Base-by-base conservation (phyloP, 352 stramenopile genomes). In the Saprolegnia parasitica region DNA sequence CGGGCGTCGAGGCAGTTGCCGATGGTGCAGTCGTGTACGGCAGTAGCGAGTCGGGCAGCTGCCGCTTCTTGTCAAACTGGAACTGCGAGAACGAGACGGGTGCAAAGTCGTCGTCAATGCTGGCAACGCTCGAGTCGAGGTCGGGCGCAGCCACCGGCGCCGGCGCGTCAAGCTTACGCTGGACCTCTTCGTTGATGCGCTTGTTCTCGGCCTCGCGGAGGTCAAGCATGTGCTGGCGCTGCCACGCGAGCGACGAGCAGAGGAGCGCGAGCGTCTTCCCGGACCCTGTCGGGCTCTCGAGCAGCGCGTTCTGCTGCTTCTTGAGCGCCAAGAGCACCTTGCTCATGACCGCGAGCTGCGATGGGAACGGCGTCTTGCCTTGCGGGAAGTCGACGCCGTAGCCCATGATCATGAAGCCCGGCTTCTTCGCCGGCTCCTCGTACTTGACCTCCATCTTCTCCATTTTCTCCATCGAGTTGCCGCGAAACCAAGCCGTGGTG, bases 291-390 rank as follows among this genome's bases (percentile, higher is more conserved):
- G 87, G 88, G 15, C 84, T 93, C 74, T 96, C 88, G 24, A 96
- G 74, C 58, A 96, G 74, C 54, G 88, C 88, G 63, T 96, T 89
- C 65, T 95, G 83, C 11, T 78, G 46, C 35, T 74, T 88, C 71
- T 95, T 93, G 47, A 96, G 77, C 52, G 88, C 87, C 40, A 83
- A 68, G 42, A 96, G 67, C 63, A 93, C 85, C 55, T 93, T 93
- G 75, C 80, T 93, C 88, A 96, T 96, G 42, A 96, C 86, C 1
- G 84, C 86, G 32, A 96, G 72, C 67, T 96, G 87, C 47, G 87
- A 84, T 3, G 87, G 86, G 68, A 96, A 96, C 61, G 87, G 87
- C 67, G 77, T 77, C 77, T 94, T 96, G 65, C 84, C 86, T 15
- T 74, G 72, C 0, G 87, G 84, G 68, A 96, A 96, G 42, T 76